Conservation (phyloP, 345 rosid genomes). For the Boechera retrofracta region DNA sequence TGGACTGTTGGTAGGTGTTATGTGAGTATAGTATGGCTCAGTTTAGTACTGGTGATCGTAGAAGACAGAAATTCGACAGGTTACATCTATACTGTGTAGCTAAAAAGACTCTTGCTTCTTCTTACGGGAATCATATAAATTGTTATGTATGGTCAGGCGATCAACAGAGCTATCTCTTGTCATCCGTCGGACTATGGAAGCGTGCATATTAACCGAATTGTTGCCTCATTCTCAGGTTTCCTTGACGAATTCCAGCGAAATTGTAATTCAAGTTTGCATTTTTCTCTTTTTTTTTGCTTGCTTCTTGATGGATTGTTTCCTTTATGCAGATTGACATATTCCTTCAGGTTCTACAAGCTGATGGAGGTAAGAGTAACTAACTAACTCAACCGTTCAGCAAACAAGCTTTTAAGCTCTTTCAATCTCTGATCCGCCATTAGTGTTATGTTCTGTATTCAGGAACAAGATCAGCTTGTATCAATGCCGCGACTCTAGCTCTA, state of each 20-base stretch:
- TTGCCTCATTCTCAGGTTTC: constrained; percentile 96
- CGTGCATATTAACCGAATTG: constrained; percentile 75
- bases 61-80: constrained; percentile 93
- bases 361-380: constrained; percentile 70
- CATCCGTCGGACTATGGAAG: constrained; percentile 96
- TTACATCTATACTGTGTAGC: constrained; percentile 20
- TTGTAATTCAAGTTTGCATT: not conserved
- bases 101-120: constrained; percentile 11
- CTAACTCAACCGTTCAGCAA: not conserved
- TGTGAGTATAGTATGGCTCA: constrained; percentile 98
- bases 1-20: constrained; percentile 55
- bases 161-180: constrained; percentile 94
- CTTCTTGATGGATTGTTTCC: constrained; percentile 17
- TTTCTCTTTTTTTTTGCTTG: not conserved
- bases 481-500: constrained; percentile 95
- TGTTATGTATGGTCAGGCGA: constrained; percentile 58
- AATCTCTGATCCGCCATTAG: constrained; percentile 5
- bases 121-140: constrained; percentile 3
- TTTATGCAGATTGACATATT: constrained; percentile 83
- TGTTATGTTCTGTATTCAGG: constrained; percentile 49
- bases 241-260: not conserved
- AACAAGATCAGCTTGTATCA: constrained; percentile 95
- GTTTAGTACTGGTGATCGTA: constrained; percentile 91
- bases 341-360: constrained; percentile 97
- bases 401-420: not conserved